Percentiles rank a stretch among this genome's conserved stretches.
Evolutionary conservation across 2,329 filamentous ascomycete genomes (phyloP).

Genomic region (Coleophoma crateriformis): DNA sequence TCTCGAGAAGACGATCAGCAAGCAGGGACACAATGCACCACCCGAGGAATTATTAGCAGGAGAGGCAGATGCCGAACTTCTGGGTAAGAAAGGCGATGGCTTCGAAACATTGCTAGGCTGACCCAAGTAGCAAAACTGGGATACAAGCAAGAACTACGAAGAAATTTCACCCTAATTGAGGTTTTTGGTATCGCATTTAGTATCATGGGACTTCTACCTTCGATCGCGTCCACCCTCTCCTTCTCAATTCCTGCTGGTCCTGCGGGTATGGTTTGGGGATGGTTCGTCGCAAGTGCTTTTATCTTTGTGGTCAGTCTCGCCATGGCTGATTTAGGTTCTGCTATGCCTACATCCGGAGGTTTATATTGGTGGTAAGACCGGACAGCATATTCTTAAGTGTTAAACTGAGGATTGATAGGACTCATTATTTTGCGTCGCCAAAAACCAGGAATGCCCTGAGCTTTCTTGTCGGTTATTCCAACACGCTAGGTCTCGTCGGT

Average conservation of each 20-base stretch:
- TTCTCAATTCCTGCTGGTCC: slow-evolving; percentile 56
- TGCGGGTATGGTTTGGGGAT: slow-evolving; percentile 57
- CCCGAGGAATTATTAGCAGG: slow-evolving; percentile 15
- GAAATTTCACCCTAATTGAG: slow-evolving; percentile 57
- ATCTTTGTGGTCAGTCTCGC: slow-evolving; percentile 55
- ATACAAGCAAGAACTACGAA: slow-evolving; percentile 51
- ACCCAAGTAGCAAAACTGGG: slow-evolving; percentile 20
- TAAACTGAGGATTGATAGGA: slow-evolving; percentile 31
- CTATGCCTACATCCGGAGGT: slow-evolving; percentile 54
- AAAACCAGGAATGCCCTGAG: slow-evolving; percentile 51
- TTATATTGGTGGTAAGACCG: slow-evolving; percentile 40
- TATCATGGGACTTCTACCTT: slow-evolving; percentile 57
- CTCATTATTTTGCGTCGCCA: slow-evolving; percentile 51
- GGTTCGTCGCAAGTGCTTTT: slow-evolving; percentile 51
- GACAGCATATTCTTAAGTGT: neutral
- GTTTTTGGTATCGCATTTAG: slow-evolving; percentile 55
- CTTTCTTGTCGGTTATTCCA: slow-evolving; percentile 56
- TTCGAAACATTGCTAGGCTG: neutral
- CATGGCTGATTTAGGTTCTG: slow-evolving; percentile 47
- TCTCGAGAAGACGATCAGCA: slow-evolving; percentile 17
- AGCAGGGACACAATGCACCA: slow-evolving; percentile 8
- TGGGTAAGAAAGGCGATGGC: slow-evolving; percentile 15
- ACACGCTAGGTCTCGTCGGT: slow-evolving; percentile 51
- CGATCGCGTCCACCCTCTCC: slow-evolving; percentile 51
- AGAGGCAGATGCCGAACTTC: slow-evolving; percentile 26